phyloP scores from a whole-genome alignment of 371 early-diverging fungal genomes.

The Mortierella sp. region DNA sequence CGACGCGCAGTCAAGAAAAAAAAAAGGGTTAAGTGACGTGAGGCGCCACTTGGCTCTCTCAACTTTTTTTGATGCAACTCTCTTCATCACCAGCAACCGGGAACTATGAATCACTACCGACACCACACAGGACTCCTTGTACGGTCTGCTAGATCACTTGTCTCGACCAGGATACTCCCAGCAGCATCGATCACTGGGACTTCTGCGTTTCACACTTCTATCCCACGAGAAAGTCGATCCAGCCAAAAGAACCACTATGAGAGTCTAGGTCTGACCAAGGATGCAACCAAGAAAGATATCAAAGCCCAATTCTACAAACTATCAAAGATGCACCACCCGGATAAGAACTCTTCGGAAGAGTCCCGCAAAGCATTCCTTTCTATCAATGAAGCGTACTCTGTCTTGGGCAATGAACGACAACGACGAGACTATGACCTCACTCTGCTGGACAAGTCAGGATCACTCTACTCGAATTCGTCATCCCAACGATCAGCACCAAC shows the following conservation, averaged over 20 bases:
- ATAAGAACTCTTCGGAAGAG: conserved; percentile 77
- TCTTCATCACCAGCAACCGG: not conserved
- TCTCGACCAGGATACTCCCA: not conserved
- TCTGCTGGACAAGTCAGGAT: conserved; percentile 34
- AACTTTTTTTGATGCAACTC: too few species aligned
- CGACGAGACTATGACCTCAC: conserved; percentile 82
- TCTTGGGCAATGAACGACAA: conserved; percentile 76
- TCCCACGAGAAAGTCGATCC: not conserved
- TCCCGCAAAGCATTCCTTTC: conserved; percentile 79
- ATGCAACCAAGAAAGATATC: conserved; percentile 72
- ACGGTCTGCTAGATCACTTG: not conserved
- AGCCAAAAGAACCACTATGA: conserved; percentile 60
- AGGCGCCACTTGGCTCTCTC: not conserved
- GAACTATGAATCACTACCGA: conserved; percentile 3
- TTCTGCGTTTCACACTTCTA: conserved; percentile 13
- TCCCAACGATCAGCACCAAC: conserved; percentile 10
- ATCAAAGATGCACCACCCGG: conserved; percentile 91
- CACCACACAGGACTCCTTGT: conserved; percentile 5
- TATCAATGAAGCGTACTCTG: conserved; percentile 89
- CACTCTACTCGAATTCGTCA: conserved; percentile 20
- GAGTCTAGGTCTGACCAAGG: conserved; percentile 59
- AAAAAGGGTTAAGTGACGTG: not conserved
- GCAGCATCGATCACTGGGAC: not conserved
- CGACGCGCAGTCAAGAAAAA: not conserved
- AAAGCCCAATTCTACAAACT: conserved; percentile 85